These are phyloP conservation scores for Calocera viscosa DNA, from an alignment of 768 basidiomycete species.

Conservation along the genomic window DNA sequence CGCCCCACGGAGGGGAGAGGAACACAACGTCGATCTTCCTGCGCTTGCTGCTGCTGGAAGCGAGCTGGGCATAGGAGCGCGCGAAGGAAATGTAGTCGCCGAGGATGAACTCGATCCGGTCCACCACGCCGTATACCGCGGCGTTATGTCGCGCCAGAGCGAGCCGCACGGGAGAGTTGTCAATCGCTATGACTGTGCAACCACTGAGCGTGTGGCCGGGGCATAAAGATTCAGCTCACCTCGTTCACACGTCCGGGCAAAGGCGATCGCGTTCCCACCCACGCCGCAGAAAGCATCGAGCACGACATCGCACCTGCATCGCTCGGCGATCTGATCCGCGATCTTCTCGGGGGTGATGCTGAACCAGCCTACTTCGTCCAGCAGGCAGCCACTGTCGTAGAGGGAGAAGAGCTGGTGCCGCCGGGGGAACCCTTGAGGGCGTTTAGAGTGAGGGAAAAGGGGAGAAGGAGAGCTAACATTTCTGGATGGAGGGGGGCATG, in stretches of 20 bases:
- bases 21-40: conserved; percentile 79
- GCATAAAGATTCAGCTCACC: conserved; percentile 35
- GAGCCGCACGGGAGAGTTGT: conserved; percentile 71
- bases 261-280: conserved; percentile 93
- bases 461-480: not conserved
- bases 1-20: conserved; percentile 92
- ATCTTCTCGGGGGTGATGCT: conserved; percentile 88
- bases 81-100: conserved; percentile 77
- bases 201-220: not conserved
- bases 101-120: conserved; percentile 88
- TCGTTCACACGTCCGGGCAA: conserved; percentile 88
- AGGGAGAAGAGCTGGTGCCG: conserved; percentile 67
- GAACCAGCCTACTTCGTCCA: conserved; percentile 97
- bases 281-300: conserved; percentile 96
- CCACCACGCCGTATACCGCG: conserved; percentile 81
- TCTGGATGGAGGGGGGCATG: conserved; percentile 4
- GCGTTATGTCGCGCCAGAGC: conserved; percentile 91
- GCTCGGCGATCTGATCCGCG: conserved; percentile 84
- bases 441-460: not conserved
- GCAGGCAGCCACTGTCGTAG: conserved; percentile 67
- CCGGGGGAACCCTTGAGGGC: conserved; percentile 64
- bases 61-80: conserved; percentile 33
- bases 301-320: conserved; percentile 73
- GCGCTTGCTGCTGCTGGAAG: conserved; percentile 13
- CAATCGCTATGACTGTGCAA: conserved; percentile 76